phyloP scores from a whole-genome alignment of 1,284 basidiomycete species.

The Pascua sp. region DNA sequence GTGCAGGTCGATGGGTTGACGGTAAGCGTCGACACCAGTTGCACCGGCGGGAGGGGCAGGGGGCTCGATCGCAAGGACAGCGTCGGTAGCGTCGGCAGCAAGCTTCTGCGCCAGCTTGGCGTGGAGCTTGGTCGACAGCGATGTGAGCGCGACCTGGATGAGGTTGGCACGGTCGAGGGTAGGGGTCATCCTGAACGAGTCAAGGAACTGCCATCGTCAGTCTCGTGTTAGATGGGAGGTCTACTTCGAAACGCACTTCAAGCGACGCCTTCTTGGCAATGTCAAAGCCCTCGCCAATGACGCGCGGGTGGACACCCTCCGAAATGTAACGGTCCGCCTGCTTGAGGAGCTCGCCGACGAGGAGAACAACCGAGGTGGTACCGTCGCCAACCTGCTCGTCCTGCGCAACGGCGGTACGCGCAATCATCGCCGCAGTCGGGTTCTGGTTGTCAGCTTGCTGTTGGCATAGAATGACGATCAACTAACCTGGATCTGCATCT shows the following conservation, averaged over 20 bases:
- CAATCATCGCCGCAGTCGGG: slow-evolving; percentile 99
- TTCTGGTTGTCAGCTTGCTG: slow-evolving; percentile 55
- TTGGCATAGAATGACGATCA: too few relatives aligned
- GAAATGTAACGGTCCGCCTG: slow-evolving; percentile 97
- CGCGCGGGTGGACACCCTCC: slow-evolving; percentile 96
- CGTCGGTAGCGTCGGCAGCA: slow-evolving; percentile 90
- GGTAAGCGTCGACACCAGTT: slow-evolving; percentile 65
- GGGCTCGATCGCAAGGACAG: slow-evolving; percentile 83
- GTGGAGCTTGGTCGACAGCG: slow-evolving; percentile 90
- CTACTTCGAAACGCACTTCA: slow-evolving; percentile 14
- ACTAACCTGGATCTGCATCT: slow-evolving; percentile 93
- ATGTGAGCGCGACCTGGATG: slow-evolving; percentile 89
- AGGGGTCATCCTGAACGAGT: slow-evolving; percentile 74
- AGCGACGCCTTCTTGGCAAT: slow-evolving; percentile 90
- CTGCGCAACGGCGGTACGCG: slow-evolving; percentile 94
- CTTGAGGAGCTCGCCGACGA: slow-evolving; percentile 95
- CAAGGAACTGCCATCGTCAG: slow-evolving; percentile 63
- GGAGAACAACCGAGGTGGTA: slow-evolving; percentile 92
- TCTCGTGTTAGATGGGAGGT: neutral
- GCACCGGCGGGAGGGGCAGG: slow-evolving; percentile 56
- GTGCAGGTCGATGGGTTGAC: slow-evolving; percentile 92
- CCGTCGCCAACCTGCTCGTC: slow-evolving; percentile 99
- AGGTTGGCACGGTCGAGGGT: slow-evolving; percentile 80
- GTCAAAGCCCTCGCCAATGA: slow-evolving; percentile 94
- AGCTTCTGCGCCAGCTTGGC: slow-evolving; percentile 79